phyloP scores from a whole-genome alignment of 331 rosid species.

The Prunus yedoensis region DNA sequence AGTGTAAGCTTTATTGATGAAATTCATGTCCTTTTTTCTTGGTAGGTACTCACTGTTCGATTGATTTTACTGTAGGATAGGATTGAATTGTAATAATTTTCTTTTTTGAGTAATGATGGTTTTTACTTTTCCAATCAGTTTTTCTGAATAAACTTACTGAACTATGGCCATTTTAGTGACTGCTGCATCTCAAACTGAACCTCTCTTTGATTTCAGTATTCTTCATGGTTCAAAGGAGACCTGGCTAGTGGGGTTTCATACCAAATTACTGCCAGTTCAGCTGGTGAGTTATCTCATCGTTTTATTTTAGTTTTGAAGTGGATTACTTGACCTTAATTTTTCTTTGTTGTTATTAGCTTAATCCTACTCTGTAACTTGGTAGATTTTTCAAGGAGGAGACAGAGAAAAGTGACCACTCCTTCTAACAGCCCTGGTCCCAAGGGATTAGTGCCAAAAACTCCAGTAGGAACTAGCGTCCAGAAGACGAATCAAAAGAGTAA shows the following conservation, averaged over 20 bases:
- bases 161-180: background rate
- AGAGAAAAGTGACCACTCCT: constrained; percentile 43
- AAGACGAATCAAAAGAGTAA: constrained; percentile 38
- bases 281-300: constrained; percentile 45
- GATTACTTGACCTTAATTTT: background rate
- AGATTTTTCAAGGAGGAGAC: constrained; percentile 73
- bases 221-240: constrained; percentile 44
- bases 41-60: background rate
- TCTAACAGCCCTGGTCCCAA: constrained; percentile 46
- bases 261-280: constrained; percentile 52
- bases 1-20: background rate
- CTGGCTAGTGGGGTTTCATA: constrained; percentile 42
- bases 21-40: background rate
- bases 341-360: background rate
- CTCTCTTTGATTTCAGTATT: constrained; percentile 48
- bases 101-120: background rate
- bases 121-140: background rate
- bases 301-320: constrained; percentile 13
- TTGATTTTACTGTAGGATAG: constrained; percentile 2
- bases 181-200: constrained; percentile 20
- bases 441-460: constrained; percentile 50
- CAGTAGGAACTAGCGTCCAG: constrained; percentile 34
- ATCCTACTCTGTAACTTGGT: constrained; percentile 13
- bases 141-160: constrained; percentile 9
- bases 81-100: background rate